Conservation (phyloP, 1,284 basidiomycete genomes). For the Schizophyllum commune region DNA sequence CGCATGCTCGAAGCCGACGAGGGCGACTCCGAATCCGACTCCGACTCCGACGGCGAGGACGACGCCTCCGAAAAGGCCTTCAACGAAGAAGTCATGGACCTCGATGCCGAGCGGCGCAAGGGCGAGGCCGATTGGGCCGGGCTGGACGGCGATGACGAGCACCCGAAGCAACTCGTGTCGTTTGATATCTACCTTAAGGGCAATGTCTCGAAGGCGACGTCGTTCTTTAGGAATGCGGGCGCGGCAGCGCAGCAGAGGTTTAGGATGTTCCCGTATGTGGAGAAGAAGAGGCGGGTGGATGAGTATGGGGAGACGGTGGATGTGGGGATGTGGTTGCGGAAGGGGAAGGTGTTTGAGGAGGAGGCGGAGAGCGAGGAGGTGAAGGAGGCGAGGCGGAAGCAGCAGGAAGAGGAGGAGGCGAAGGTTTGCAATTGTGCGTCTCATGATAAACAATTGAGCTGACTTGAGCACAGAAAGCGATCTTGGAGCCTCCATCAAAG, state of each 20-base stretch:
- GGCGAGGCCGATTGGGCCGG: slow-evolving; percentile 58
- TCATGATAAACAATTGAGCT: not conserved
- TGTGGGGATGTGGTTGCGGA: slow-evolving; percentile 87
- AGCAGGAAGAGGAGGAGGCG: slow-evolving; percentile 73
- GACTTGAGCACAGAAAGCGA: slow-evolving; percentile 42
- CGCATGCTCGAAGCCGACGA: slow-evolving; percentile 89
- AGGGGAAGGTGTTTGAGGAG: slow-evolving; percentile 83
- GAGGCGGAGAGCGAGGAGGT: slow-evolving; percentile 78
- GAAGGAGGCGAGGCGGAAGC: slow-evolving; percentile 64
- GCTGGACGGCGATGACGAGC: slow-evolving; percentile 63
- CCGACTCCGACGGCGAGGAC: slow-evolving; percentile 38
- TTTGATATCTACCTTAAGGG: slow-evolving; percentile 98
- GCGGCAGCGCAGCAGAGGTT: slow-evolving; percentile 65
- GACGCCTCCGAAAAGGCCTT: slow-evolving; percentile 64
- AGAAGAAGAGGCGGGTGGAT: slow-evolving; percentile 88
- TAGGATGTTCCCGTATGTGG: slow-evolving; percentile 96
- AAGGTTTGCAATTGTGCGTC: slow-evolving; percentile 41
- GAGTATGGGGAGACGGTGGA: slow-evolving; percentile 95
- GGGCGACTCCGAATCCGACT: slow-evolving; percentile 57
- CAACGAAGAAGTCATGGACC: slow-evolving; percentile 42
- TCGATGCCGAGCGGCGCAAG: slow-evolving; percentile 28
- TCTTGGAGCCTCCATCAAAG: slow-evolving; percentile 86
- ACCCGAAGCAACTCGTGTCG: slow-evolving; percentile 69
- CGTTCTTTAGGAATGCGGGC: slow-evolving; percentile 76
- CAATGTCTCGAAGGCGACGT: slow-evolving; percentile 74